phyloP scores from a whole-genome alignment of 139 green algal genomes.

The Trebouxia sp. region DNA sequence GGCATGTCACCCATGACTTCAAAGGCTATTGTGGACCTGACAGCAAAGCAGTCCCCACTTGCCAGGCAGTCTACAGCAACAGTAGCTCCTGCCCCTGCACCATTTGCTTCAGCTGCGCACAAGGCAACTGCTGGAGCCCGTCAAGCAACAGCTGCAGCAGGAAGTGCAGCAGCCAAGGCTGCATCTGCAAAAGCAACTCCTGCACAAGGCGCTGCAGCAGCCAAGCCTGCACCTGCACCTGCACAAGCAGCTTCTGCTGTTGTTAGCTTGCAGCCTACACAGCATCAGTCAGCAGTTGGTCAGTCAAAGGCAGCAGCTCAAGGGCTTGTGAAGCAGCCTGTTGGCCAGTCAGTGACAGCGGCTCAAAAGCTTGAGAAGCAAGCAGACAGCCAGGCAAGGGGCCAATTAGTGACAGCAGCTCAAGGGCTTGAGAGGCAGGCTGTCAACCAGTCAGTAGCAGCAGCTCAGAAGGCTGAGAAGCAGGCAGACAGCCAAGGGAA shows the following conservation, averaged over 20 bases:
- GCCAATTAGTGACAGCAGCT: not conserved
- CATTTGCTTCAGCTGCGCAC: not conserved
- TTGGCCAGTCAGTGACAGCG: not conserved
- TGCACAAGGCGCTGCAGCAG: not conserved
- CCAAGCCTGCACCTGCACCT: not conserved
- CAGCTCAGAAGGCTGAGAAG: not conserved
- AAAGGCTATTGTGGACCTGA: not conserved
- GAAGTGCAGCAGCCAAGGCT: not conserved
- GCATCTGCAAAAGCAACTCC: not conserved
- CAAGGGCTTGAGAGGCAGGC: not conserved
- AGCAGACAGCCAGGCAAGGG: not conserved
- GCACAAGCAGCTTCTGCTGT: not conserved
- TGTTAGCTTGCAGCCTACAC: not conserved
- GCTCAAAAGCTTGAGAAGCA: not conserved
- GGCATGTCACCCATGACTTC: not conserved
- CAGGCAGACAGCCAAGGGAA: not conserved
- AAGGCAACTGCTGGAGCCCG: not conserved
- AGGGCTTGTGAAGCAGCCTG: not conserved
- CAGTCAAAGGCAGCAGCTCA: not conserved
- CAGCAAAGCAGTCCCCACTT: not conserved
- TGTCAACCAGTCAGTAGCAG: not conserved
- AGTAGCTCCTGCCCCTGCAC: not conserved
- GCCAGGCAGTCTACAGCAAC: not conserved
- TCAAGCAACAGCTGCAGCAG: not conserved
- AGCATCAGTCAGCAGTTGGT: not conserved